phyloP scores from a whole-genome alignment of 345 rosid genomes.

The Gossypioides kirkii region DNA sequence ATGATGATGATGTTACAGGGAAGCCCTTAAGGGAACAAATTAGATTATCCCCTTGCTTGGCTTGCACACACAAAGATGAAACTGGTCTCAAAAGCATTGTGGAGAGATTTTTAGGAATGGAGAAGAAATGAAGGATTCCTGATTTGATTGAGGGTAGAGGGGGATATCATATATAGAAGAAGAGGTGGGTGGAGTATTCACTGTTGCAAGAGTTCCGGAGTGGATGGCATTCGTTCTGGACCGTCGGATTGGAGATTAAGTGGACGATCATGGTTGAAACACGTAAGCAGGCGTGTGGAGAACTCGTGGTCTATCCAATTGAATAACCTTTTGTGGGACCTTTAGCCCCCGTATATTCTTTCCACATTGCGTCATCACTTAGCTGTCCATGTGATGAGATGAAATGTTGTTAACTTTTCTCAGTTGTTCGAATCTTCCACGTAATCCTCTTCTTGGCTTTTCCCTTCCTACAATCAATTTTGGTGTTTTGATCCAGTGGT shows the following conservation, averaged over 20 bases:
- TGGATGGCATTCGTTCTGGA: conserved; percentile 18
- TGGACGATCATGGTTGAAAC: conserved; percentile 23
- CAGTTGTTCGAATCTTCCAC: not conserved
- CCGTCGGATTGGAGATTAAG: conserved; percentile 37
- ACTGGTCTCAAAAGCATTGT: conserved; percentile 23
- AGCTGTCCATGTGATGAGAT: not conserved
- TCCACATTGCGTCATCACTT: conserved; percentile 23
- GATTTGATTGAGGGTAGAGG: not conserved
- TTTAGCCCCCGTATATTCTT: conserved; percentile 19
- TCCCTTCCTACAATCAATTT: not conserved
- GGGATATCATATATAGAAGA: conserved; percentile 10
- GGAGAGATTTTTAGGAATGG: not conserved
- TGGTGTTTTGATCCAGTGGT: too few species aligned
- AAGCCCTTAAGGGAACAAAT: conserved; percentile 14
- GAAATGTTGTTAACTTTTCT: too few species aligned
- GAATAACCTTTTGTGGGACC: conserved; percentile 19
- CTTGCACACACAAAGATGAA: conserved; percentile 13
- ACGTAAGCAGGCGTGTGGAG: conserved; percentile 58
- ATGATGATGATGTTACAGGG: conserved; percentile 13
- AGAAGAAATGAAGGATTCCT: not conserved
- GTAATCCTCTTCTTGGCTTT: not conserved
- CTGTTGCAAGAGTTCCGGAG: conserved; percentile 23
- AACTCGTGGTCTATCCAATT: conserved; percentile 45
- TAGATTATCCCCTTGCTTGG: conserved; percentile 20
- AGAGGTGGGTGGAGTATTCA: not conserved